Evolutionary conservation across 345 rosid genomes (phyloP).

Genomic region (Orychophragmus violaceus): DNA sequence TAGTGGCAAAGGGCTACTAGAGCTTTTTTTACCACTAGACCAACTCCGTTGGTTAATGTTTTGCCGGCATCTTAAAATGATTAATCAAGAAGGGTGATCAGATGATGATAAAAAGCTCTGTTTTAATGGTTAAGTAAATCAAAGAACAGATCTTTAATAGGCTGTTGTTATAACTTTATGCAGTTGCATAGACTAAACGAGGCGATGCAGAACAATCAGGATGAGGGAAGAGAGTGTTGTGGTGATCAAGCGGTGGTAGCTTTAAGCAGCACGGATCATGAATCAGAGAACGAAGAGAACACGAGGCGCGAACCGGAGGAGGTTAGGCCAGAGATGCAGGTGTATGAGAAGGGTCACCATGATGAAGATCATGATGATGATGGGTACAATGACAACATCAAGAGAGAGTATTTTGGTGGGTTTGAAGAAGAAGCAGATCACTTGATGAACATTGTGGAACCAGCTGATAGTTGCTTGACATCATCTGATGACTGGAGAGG

Average conservation of each 20-base stretch:
- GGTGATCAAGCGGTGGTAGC: constrained; percentile 32
- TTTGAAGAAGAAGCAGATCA: constrained; percentile 49
- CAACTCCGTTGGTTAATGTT: no score
- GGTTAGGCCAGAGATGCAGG: constrained; percentile 31
- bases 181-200: constrained; percentile 65
- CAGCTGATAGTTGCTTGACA: constrained; percentile 55
- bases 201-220: constrained; percentile 16
- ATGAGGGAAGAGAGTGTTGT: constrained; percentile 14
- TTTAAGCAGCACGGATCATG: constrained; percentile 38
- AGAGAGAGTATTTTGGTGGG: constrained; percentile 51
- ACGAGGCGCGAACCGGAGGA: constrained; percentile 16
- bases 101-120: background rate
- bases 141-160: no score
- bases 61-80: no score
- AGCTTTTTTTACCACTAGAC: no score
- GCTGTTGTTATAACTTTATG: background rate
- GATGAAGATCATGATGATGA: constrained; percentile 10
- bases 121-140: no score
- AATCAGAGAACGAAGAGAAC: constrained; percentile 40
- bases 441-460: constrained; percentile 48
- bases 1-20: no score
- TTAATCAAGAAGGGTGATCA: background rate
- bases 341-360: constrained; percentile 21
- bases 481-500: constrained; percentile 69
- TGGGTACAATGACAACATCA: constrained; percentile 37